A percentile compares a stretch with the other conserved stretches of the same genome.
These are phyloP conservation scores for Arthrobotrys sphaeroides DNA, from an alignment of 2,329 filamentous ascomycete genomes.

Conservation along the genomic window DNA sequence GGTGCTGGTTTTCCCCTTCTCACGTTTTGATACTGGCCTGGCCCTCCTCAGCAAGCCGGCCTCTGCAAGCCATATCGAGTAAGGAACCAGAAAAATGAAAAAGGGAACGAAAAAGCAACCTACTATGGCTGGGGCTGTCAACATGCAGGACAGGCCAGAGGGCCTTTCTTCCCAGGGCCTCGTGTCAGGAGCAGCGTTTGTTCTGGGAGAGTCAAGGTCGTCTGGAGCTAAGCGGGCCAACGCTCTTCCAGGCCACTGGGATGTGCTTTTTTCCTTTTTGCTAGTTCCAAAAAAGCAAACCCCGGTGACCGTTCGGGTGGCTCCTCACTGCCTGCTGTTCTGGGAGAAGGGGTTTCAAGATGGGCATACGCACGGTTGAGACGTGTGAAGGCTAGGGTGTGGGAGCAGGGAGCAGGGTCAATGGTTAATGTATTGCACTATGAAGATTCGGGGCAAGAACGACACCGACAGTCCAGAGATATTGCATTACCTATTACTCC, in stretches of 20 bases:
- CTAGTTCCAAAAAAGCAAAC: slow-evolving; percentile 36
- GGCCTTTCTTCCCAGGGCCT: slow-evolving; percentile 39
- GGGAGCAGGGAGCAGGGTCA: slow-evolving; percentile 36
- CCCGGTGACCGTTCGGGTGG: slow-evolving; percentile 19
- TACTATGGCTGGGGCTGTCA: slow-evolving; percentile 34
- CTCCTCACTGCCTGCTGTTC: slow-evolving; percentile 52
- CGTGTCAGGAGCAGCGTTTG: slow-evolving; percentile 46
- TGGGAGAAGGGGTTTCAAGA: slow-evolving; percentile 53
- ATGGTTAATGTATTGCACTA: slow-evolving; percentile 24
- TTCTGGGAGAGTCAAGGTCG: slow-evolving; percentile 49
- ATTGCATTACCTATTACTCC: slow-evolving; percentile 13
- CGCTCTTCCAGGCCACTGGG: slow-evolving; percentile 1
- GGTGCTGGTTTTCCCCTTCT: slow-evolving; percentile 48
- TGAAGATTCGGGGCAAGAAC: slow-evolving; percentile 14
- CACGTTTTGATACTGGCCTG: slow-evolving; percentile 27
- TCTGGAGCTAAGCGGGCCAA: slow-evolving; percentile 34
- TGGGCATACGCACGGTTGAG: slow-evolving; percentile 52
- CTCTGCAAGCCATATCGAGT: slow-evolving; percentile 50
- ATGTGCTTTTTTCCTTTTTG: slow-evolving; percentile 22
- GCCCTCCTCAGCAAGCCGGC: slow-evolving; percentile 26
- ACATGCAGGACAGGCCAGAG: slow-evolving; percentile 29
- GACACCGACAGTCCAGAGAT: neutral
- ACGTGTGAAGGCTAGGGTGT: slow-evolving; percentile 50
- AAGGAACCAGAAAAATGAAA: slow-evolving; percentile 43
- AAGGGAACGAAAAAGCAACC: slow-evolving; percentile 49